Conservation (phyloP, 2,329 filamentous ascomycete genomes). For the Sarocladium kiliense region DNA sequence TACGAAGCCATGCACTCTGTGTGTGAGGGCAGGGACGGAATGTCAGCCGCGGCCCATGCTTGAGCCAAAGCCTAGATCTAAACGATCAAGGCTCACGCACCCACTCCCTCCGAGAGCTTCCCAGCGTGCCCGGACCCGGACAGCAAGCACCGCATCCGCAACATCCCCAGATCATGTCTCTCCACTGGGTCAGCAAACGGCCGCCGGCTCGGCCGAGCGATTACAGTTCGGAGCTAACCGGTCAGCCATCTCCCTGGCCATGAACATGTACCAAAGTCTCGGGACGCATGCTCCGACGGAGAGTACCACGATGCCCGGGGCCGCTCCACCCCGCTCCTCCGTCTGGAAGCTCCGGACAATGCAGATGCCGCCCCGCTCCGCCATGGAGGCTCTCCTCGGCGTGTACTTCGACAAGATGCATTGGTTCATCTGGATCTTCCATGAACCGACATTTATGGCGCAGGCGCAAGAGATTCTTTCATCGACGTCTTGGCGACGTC, state of each 20-base stretch:
- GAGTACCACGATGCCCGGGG: not conserved
- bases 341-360: not conserved
- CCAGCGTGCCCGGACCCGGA: not conserved
- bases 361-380: not conserved
- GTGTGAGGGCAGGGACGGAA: not conserved
- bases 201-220: too few species aligned
- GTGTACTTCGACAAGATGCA: constrained; percentile 17
- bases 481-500: constrained; percentile 10
- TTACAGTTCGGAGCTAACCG: too few species aligned
- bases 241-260: too few species aligned
- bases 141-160: not conserved
- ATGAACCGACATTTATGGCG: constrained; percentile 14
- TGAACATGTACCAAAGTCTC: too few species aligned
- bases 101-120: not conserved
- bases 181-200: not conserved
- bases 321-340: not conserved
- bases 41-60: not conserved
- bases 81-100: not conserved
- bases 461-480: constrained; percentile 10
- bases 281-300: too few species aligned
- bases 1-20: not conserved
- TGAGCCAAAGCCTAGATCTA: not conserved
- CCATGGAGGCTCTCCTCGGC: constrained; percentile 13
- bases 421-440: constrained; percentile 17
- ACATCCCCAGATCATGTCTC: not conserved